Evolutionary conservation across 2,329 filamentous ascomycete species (phyloP).

Genomic region (Diplodia mutila): DNA sequence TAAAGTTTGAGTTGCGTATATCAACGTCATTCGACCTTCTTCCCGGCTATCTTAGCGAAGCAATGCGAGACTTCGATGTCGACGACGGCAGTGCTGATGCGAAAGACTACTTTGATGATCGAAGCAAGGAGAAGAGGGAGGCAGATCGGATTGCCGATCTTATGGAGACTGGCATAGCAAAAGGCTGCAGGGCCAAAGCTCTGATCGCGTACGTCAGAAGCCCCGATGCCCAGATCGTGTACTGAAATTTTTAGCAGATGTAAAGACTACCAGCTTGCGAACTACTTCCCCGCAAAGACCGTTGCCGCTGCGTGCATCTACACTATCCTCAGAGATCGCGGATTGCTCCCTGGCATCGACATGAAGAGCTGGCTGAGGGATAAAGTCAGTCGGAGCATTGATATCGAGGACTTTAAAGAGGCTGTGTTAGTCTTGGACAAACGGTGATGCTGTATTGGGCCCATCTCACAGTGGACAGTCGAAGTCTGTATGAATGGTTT

Average conservation of each 20-base stretch:
- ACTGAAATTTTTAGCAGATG: conserved; percentile 28
- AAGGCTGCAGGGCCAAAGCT: conserved; percentile 29
- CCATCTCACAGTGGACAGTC: background rate
- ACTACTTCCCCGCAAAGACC: conserved; percentile 36
- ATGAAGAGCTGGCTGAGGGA: conserved; percentile 25
- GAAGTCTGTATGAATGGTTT: too few relatives aligned
- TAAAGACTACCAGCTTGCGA: conserved; percentile 35
- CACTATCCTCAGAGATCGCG: conserved; percentile 6
- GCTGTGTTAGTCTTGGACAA: conserved; percentile 1
- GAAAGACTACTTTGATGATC: conserved; percentile 30
- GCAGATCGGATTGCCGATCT: conserved; percentile 34
- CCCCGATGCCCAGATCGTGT: conserved; percentile 23
- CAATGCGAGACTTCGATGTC: conserved; percentile 29
- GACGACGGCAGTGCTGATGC: conserved; percentile 27
- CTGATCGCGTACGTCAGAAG: conserved; percentile 31
- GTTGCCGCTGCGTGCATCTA: conserved; percentile 37
- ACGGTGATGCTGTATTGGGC: background rate
- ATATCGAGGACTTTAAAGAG: conserved; percentile 28
- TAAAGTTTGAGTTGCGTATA: conserved; percentile 40
- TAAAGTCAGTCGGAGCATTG: conserved; percentile 26
- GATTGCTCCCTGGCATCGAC: conserved; percentile 2
- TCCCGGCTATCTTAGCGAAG: conserved; percentile 35
- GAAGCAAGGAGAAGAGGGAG: conserved; percentile 32
- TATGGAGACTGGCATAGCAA: conserved; percentile 35
- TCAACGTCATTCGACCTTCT: conserved; percentile 40